Evolutionary conservation across 108 stramenopile genomes (phyloP).

Genomic region (Mediolabrus comicus): DNA sequence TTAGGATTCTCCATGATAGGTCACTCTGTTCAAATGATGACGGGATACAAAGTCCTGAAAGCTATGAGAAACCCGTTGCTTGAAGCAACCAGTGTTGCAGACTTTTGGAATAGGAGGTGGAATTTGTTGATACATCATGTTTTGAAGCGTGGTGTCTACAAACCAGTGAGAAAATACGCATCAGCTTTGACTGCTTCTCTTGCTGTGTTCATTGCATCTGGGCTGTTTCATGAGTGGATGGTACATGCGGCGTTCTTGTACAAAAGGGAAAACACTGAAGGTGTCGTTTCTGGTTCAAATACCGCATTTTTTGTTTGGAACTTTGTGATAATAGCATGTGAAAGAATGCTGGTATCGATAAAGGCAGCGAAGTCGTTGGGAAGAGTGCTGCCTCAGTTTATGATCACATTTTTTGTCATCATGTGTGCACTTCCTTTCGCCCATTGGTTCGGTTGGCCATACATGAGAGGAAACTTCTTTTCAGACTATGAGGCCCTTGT

Average conservation of each 20-base stretch:
- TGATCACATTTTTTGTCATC: constrained; percentile 48
- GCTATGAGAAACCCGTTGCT: constrained; percentile 45
- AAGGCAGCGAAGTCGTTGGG: constrained; percentile 13
- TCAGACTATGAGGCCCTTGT: constrained; percentile 23
- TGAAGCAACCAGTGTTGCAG: constrained; percentile 47
- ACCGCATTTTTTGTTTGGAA: constrained; percentile 73
- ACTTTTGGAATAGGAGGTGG: constrained; percentile 81
- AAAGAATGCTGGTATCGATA: constrained; percentile 30
- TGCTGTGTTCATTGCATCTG: constrained; percentile 63
- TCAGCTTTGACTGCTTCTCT: constrained; percentile 39
- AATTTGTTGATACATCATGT: constrained; percentile 63
- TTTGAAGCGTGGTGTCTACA: constrained; percentile 73
- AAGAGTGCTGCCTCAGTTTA: constrained; percentile 33
- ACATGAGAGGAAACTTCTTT: constrained; percentile 36
- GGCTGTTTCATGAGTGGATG: constrained; percentile 77
- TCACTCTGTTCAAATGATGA: constrained; percentile 2
- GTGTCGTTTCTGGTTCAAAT: constrained; percentile 39
- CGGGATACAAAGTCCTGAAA: constrained; percentile 13
- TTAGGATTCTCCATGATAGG: constrained; percentile 4
- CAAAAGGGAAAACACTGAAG: constrained; percentile 6
- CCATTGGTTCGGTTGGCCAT: constrained; percentile 56
- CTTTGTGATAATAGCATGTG: constrained; percentile 48
- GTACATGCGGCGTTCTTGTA: constrained; percentile 34
- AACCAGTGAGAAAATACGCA: constrained; percentile 46
- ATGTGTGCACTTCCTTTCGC: constrained; percentile 52